Evolutionary conservation across 331 rosid species (phyloP).

Genomic region (Quercus phellos): DNA sequence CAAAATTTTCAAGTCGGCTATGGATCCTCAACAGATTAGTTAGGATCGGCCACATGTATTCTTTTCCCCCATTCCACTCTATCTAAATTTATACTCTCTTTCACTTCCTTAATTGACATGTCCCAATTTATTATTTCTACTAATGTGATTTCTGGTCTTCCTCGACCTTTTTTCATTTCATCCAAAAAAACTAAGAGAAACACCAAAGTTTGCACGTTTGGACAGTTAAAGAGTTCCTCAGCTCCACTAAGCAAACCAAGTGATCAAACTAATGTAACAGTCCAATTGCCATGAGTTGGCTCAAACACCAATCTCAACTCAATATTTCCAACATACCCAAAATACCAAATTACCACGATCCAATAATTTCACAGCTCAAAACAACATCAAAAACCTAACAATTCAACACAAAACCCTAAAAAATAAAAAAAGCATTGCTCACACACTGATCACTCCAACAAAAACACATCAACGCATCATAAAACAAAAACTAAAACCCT

Average conservation of each 20-base stretch:
- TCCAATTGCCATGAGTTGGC: neutral
- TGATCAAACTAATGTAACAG: conserved; percentile 4
- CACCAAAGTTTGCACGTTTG: neutral
- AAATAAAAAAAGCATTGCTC: neutral
- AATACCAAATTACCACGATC: neutral
- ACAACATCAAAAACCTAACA: neutral
- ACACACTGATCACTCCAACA: neutral
- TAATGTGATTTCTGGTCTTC: no score
- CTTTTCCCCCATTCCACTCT: no score
- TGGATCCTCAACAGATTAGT: no score
- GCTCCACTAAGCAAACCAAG: conserved; percentile 1
- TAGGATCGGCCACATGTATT: no score
- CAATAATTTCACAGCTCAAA: neutral
- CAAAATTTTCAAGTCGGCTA: no score
- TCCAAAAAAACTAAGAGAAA: neutral
- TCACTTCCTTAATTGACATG: no score
- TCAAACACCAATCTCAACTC: neutral
- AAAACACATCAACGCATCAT: neutral
- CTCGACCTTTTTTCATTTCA: no score
- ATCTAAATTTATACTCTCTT: no score
- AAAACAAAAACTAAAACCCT: neutral
- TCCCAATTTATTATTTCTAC: no score
- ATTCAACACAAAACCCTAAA: neutral
- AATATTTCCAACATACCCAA: neutral
- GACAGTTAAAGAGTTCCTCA: neutral